Conservation (phyloP, 2,329 filamentous ascomycete species). For the Geoglossum cookeanum region DNA sequence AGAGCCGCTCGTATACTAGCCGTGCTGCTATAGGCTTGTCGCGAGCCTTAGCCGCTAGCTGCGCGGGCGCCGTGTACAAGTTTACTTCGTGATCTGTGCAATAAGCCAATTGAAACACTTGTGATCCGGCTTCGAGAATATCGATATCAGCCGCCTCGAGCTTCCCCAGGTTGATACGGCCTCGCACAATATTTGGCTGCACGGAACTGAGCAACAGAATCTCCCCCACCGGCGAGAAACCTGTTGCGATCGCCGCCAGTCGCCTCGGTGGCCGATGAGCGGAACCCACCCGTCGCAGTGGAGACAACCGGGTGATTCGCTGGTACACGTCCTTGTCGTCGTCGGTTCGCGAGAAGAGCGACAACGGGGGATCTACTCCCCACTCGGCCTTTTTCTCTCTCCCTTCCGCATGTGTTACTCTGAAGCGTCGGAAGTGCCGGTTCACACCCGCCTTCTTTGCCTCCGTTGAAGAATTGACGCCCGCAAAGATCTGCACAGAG, state of each 20-base stretch:
- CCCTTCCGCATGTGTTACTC: constrained; percentile 33
- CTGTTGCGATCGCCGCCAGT: constrained; percentile 62
- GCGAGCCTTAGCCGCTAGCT: background rate
- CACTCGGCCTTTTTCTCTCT: constrained; percentile 20
- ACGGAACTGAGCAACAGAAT: constrained; percentile 61
- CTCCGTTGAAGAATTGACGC: constrained; percentile 62
- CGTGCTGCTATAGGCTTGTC: background rate
- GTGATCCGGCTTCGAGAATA: constrained; percentile 17
- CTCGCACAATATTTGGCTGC: constrained; percentile 30
- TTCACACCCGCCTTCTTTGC: constrained; percentile 62
- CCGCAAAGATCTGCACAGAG: constrained; percentile 43
- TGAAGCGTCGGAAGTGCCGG: constrained; percentile 63
- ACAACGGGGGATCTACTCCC: constrained; percentile 23
- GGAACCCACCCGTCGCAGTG: constrained; percentile 24
- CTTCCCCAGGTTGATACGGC: constrained; percentile 30
- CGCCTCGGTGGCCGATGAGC: constrained; percentile 31
- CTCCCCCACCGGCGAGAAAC: constrained; percentile 55
- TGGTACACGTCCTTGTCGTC: constrained; percentile 38
- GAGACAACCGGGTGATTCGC: constrained; percentile 36
- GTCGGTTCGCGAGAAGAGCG: constrained; percentile 15
- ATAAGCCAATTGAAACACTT: constrained; percentile 49
- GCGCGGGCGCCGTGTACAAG: constrained; percentile 17
- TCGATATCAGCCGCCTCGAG: constrained; percentile 32
- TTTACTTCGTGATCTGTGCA: constrained; percentile 61
- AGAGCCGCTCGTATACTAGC: background rate